Evolutionary conservation across 1,139 yeast genomes (phyloP), one percentile per base, ranked within the genome.

Genomic region (Kurtzmaniella quercitrusa): DNA sequence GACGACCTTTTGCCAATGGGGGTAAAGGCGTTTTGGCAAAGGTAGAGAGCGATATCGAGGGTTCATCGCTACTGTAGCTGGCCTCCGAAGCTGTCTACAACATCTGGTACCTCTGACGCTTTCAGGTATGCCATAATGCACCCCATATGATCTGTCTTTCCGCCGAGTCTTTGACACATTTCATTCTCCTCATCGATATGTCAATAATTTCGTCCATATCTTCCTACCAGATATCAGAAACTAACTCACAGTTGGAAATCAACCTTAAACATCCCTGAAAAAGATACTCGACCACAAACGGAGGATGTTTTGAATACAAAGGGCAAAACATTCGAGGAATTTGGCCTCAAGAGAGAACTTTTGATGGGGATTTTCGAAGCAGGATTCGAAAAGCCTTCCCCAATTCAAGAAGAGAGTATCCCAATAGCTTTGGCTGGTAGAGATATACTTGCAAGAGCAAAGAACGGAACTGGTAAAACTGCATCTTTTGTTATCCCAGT

Each of bases 351-450:
- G 63, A 81, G 98, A 66, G 96, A 93, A 60, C 77, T 93, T 50
- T 73, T 94, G 60, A 94, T 93, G 98, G 98, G 98, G 31, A 93
- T 93, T 55, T 93, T 91, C 61, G 99, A 94, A 66, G 98, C 98
- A 2, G 98, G 99, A 39, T 93, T 93, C 60, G 99, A 93, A 64
- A 89, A 87, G 61, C 98, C 99, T 9, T 89, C 97, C 18, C 98
- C 99, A 17, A 90, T 93, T 59, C 99, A 93, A 69, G 98, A 93
- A 70, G 98, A 91, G 65, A 82, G 96, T 12, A 93, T 93, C 48
- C 98, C 98, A 3, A 87, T 90, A 63, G 97, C 98, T 1, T 76
- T 93, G 43, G 85, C 95, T 41, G 98, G 98, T 42, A 82, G 96
- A 70, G 98, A 93, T 66, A 87, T 94, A 50, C 78, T 93, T 53